Evolutionary conservation across 1,139 yeast genomes (phyloP).

Genomic region (Yamadazyma dushanensis): DNA sequence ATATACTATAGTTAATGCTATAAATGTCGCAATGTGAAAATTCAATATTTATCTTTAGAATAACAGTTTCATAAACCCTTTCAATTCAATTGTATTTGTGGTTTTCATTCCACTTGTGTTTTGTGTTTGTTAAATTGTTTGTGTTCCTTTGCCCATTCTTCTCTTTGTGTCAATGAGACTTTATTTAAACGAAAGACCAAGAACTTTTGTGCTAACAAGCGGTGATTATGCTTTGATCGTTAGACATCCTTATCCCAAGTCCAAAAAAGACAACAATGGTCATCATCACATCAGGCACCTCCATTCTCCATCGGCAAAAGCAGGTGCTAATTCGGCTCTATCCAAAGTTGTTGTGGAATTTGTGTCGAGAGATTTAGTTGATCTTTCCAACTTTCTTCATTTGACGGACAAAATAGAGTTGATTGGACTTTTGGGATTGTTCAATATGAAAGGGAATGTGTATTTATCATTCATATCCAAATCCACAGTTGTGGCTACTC

Average conservation of each 20-base stretch:
- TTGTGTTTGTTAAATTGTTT: too few relatives aligned
- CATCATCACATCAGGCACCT: conserved; percentile 4
- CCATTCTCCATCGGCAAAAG: conserved; percentile 5
- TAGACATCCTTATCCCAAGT: conserved; percentile 43
- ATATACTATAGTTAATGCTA: background rate
- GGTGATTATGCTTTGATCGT: conserved; percentile 51
- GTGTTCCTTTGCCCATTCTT: too few relatives aligned
- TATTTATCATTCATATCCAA: conserved; percentile 61
- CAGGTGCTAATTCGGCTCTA: conserved; percentile 7
- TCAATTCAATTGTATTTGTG: too few relatives aligned
- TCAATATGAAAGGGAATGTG: conserved; percentile 52
- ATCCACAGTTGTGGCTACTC: conserved; percentile 58
- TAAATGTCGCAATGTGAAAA: background rate
- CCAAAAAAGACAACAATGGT: conserved; percentile 24
- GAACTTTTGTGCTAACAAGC: conserved; percentile 55
- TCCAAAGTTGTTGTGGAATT: conserved; percentile 54
- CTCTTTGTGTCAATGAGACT: conserved; percentile 39
- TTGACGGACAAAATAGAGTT: conserved; percentile 40
- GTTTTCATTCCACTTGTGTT: too few relatives aligned
- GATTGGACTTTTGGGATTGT: conserved; percentile 61
- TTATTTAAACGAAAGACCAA: conserved; percentile 51
- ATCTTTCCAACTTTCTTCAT: conserved; percentile 41
- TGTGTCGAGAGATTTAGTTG: conserved; percentile 34
- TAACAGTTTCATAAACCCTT: too few relatives aligned
- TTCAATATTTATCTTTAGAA: background rate